Evolutionary conservation across 345 rosid species (phyloP).

Genomic region (Eutrema yunnanense): DNA sequence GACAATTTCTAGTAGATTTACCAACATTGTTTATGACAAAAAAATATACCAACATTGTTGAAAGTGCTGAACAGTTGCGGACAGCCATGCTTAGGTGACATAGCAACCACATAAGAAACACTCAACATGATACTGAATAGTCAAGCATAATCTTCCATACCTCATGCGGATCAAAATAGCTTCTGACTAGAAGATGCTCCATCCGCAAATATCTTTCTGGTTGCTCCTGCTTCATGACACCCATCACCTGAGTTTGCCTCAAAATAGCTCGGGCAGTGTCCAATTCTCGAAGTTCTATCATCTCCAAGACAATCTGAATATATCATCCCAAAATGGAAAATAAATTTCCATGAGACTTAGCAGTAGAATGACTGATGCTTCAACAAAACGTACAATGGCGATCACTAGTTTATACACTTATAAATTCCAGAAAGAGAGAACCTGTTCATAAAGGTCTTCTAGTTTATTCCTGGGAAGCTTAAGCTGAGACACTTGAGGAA

Average conservation of each 20-base stretch:
- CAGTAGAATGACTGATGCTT: neutral
- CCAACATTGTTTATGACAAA: neutral
- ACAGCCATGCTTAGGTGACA: neutral
- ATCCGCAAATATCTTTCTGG: conserved; percentile 92
- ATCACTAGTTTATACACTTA: neutral
- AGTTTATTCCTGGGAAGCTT: conserved; percentile 87
- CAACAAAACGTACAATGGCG: neutral
- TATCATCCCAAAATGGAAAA: neutral
- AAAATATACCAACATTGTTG: neutral
- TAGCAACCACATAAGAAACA: neutral
- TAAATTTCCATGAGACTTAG: neutral
- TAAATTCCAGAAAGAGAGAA: conserved; percentile 17
- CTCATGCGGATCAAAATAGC: conserved; percentile 96
- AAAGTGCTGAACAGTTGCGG: neutral
- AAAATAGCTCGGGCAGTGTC: conserved; percentile 95
- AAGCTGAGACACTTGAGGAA: conserved; percentile 95
- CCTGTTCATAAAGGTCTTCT: conserved; percentile 96
- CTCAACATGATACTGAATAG: neutral
- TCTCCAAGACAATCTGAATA: conserved; percentile 84
- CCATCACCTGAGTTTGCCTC: conserved; percentile 98
- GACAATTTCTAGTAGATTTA: neutral
- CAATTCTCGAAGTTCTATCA: conserved; percentile 94
- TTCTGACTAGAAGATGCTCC: conserved; percentile 90
- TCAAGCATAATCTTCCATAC: conserved; percentile 30
- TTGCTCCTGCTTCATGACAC: conserved; percentile 99